Evolutionary conservation across 495 filamentous ascomycete genomes (phyloP), one percentile per base, ranked within the genome.

Genomic region (Trichoderma orchidacearum): DNA sequence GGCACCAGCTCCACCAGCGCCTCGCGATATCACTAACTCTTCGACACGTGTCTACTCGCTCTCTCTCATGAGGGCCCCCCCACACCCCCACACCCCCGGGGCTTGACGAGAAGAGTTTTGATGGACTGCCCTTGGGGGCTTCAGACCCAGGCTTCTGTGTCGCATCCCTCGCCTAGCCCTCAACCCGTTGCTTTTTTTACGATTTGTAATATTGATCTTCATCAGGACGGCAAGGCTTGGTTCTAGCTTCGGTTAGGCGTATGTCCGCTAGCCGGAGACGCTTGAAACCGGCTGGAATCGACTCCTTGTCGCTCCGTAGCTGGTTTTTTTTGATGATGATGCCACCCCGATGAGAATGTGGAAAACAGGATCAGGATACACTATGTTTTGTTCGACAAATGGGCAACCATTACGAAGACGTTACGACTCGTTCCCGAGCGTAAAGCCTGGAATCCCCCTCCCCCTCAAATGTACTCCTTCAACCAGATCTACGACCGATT

Each of bases 351-450:
- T 51, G 51, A 53, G 52, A 48, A 25, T 27, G 30, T 53, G 25
- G 38, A 54, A 31, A 51, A 53, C 21, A 51, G 56, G 61, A 63
- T 29, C 34, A 59, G 59, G 60, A 66, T 63, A 64, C 59, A 60
- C 56, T 38, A 35, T 60, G 55, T 23, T 27, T 48, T 27, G 41
- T 66, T 64, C 64, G 64, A 61, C 64, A 61, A 63, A 50, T 64
- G 62, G 64, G 64, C 64, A 64, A 64, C 64, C 64, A 64, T 66
- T 29, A 64, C 56, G 64, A 65, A 23, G 29, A 55, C 53, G 21
- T 28, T 0, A 30, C 17, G 53, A 55, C 13, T 18, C 23, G 53
- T 18, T 36, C 36, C 53, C 53, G 11, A 5, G 31, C 23, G 30
- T 31, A 1, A 15, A 15, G 53, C 30, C 23, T 34, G 53, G 32